Conservation (phyloP, 2,329 filamentous ascomycete species). For the Alternaria viburni region DNA sequence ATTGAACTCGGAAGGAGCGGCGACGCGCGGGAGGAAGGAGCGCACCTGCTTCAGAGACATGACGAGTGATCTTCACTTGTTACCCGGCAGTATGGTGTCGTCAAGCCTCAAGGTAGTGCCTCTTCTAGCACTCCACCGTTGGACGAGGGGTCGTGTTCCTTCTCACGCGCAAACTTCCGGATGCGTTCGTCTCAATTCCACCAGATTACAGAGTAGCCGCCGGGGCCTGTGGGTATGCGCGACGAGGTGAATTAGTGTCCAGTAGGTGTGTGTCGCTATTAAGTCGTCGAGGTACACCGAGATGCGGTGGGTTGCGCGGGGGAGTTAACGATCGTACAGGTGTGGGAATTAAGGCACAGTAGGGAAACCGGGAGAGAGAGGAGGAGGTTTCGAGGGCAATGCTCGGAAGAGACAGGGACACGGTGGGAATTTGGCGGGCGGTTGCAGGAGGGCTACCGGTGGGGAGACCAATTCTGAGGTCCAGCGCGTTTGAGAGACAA, state of each 20-base stretch:
- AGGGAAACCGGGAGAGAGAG: conserved; percentile 17
- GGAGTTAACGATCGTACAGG: conserved; percentile 25
- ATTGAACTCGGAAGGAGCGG: conserved; percentile 22
- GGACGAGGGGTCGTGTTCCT: conserved; percentile 26
- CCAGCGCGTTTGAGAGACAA: conserved; percentile 42
- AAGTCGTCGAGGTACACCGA: conserved; percentile 17
- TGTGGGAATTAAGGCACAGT: conserved; percentile 32
- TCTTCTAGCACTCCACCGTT: conserved; percentile 35
- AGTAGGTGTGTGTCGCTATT: conserved; percentile 20
- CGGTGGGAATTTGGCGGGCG: conserved; percentile 42
- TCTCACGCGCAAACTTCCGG: conserved; percentile 25
- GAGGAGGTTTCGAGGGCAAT: conserved; percentile 37
- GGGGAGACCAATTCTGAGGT: conserved; percentile 47
- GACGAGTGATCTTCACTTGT: conserved; percentile 43
- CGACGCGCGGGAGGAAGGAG: conserved; percentile 11
- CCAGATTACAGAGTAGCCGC: conserved; percentile 35
- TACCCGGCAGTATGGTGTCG: conserved; percentile 52
- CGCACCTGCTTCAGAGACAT: conserved; percentile 59
- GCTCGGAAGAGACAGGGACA: conserved; percentile 39
- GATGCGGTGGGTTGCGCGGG: conserved; percentile 7
- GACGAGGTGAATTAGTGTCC: conserved; percentile 20
- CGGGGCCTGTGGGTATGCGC: conserved; percentile 33
- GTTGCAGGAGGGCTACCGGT: conserved; percentile 44
- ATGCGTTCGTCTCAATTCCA: conserved; percentile 15
- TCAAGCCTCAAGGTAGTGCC: conserved; percentile 40